Percentiles rank a stretch among this genome's conserved stretches.
These are phyloP conservation scores for Candida germanica DNA, from an alignment of 805 yeast species.

Conservation along the genomic window DNA sequence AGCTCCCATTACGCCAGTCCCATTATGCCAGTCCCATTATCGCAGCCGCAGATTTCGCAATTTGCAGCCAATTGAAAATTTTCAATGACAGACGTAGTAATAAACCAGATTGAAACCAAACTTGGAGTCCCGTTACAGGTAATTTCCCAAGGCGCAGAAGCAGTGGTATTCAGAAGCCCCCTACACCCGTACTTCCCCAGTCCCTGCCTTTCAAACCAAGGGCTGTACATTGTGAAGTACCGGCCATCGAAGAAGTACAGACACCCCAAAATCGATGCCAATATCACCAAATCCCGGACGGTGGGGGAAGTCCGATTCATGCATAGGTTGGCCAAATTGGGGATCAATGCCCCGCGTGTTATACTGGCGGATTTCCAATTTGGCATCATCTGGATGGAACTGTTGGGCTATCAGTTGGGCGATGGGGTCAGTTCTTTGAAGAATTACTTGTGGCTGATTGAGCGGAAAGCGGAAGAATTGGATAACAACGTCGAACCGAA, in stretches of 20 bases:
- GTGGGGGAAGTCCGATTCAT: conserved; percentile 79
- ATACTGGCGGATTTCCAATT: conserved; percentile 71
- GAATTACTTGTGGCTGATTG: conserved; percentile 68
- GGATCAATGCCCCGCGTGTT: conserved; percentile 67
- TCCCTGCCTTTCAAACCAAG: conserved; percentile 22
- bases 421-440: conserved; percentile 64
- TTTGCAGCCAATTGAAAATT: too few relatives aligned
- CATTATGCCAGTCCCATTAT: too few relatives aligned
- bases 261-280: conserved; percentile 75
- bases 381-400: conserved; percentile 90
- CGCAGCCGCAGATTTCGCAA: too few relatives aligned
- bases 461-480: conserved; percentile 21
- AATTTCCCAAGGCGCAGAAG: conserved; percentile 90
- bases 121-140: conserved; percentile 46
- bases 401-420: conserved; percentile 54
- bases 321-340: conserved; percentile 50
- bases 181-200: conserved; percentile 60
- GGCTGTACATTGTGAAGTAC: conserved; percentile 66
- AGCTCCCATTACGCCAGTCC: too few relatives aligned
- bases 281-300: conserved; percentile 77
- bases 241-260: conserved; percentile 91
- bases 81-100: conserved; percentile 58
- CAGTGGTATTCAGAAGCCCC: conserved; percentile 63
- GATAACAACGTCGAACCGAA: neutral
- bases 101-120: neutral